Base-by-base conservation (phyloP, 345 rosid species). In the Streptanthus diversifolius region DNA sequence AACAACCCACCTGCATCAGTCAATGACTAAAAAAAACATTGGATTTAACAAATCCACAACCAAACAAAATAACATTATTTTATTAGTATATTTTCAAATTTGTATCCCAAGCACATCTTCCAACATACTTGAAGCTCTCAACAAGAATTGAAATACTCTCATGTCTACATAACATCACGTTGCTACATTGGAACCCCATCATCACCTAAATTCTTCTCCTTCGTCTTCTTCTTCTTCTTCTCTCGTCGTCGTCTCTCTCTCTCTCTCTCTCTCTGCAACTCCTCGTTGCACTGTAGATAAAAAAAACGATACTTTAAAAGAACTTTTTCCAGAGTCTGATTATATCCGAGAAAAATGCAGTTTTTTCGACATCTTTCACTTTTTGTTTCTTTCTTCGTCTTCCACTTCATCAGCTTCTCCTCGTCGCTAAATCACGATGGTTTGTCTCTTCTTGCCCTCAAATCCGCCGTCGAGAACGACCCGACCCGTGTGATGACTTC, bases 391-490 rank as follows among this genome's bases (percentile, higher is more conserved):
- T 68, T 71, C 68, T 6, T 60, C 62, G 44, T 76, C 47, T 7
- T 22, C 41, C 52, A 47, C 52, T 60, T 62, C n/a, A 41, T 61
- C 4, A 55, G 1, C 39, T 41, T 82, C 15, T 80, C 73, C 37
- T 64, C 73, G 7, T 80, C 87, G 17, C 76, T 95, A 53, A 91
- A 72, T 63, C 79, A 80, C 8, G 99, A 95, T 68, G 99, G 99
- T 8, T 83, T 95, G 9, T 86, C 97, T 13, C 95, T 95, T 8
- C 85, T 95, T 1, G 95, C 99, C 64, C 90, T 95, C 52, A 95
- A 90, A 77, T 85, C 87, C 11, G 97, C 97, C 40, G 72, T 89
- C 48, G 49, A 72, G 0, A 18, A 80, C 5, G 99, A 95, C 80
- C 97, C 97, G 19, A 78, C 90, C 63, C 77, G 79, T 14, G 57